Evolutionary conservation across 2,329 filamentous ascomycete species (phyloP), one percentile per base, ranked within the genome.

Genomic region (Xylariaceae sp.): DNA sequence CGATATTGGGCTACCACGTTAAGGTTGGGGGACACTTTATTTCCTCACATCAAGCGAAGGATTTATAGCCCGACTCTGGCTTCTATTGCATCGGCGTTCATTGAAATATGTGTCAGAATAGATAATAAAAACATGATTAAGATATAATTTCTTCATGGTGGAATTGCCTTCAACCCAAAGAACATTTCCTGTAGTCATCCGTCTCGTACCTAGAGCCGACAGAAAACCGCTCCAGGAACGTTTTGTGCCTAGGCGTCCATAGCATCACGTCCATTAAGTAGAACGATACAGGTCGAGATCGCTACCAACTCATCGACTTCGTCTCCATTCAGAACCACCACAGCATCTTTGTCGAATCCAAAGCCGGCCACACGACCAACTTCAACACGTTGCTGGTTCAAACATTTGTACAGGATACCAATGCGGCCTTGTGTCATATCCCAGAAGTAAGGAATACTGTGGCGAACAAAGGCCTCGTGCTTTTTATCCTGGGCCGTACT

Each of bases 361-460:
- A 57, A 66, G 28, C 64, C 62, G 17, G 63, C 58, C 41, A 67
- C 64, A 42, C 57, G 55, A 34, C 44, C 66, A 47, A 69, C 50
- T 62, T 68, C 65, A 45, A 67, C 63, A 47, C 66, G 66, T 52
- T 62, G 45, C 65, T 69, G 66, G 61, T 68, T 69, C 31, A 66
- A 58, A 57, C 61, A 63, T 63, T 69, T 69, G 50, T 69, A 66
- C n/a, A 69, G 56, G 51, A 63, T 50, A 18, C 60, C 66, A 16
- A 62, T 54, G 51, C 60, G 63, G 42, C 63, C 65, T 49, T 19
- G 33, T 14, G 65, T 66, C 62, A 69, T 65, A 57, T 69, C 66
- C 66, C 66, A 69, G 61, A 69, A 69, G 48, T 68, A 68, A n/a
- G 66, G 66, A 50, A 69, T 64, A 51, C 59, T 63, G 58, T 69